Evolutionary conservation across 1,284 basidiomycete genomes (phyloP).

Genomic region (Mrakiaceae sp.): DNA sequence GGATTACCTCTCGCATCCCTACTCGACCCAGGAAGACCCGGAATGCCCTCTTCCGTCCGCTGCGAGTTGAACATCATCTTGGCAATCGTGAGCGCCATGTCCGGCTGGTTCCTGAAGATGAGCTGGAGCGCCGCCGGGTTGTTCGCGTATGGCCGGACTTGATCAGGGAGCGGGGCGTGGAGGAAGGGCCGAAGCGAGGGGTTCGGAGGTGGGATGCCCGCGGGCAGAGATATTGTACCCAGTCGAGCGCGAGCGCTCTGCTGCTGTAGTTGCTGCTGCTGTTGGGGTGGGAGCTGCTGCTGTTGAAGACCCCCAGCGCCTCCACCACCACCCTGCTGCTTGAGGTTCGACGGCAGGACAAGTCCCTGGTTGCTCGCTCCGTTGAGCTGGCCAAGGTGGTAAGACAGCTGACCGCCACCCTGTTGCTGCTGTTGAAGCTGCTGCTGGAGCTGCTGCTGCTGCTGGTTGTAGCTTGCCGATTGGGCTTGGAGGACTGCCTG

Average conservation of each 20-base stretch:
- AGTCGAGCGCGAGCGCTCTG: not conserved
- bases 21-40: not conserved
- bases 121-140: constrained; percentile 9
- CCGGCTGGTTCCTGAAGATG: not conserved
- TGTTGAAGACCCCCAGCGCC: not conserved
- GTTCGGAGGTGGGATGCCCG: not conserved
- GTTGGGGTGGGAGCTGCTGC: not conserved
- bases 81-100: not conserved
- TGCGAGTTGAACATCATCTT: not conserved
- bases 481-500: not conserved
- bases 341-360: not conserved
- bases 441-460: not conserved
- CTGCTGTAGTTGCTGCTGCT: constrained; percentile 4
- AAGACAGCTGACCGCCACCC: not conserved
- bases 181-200: constrained; percentile 3
- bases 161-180: not conserved
- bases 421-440: not conserved
- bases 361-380: not conserved
- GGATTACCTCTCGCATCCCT: not conserved
- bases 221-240: not conserved
- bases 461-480: not conserved
- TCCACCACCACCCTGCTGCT: not conserved
- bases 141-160: constrained; percentile 3
- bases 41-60: constrained; percentile 2
- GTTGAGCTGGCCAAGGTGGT: not conserved